Conservation (phyloP, 768 basidiomycete genomes). For the Clitopilus hobsonii region DNA sequence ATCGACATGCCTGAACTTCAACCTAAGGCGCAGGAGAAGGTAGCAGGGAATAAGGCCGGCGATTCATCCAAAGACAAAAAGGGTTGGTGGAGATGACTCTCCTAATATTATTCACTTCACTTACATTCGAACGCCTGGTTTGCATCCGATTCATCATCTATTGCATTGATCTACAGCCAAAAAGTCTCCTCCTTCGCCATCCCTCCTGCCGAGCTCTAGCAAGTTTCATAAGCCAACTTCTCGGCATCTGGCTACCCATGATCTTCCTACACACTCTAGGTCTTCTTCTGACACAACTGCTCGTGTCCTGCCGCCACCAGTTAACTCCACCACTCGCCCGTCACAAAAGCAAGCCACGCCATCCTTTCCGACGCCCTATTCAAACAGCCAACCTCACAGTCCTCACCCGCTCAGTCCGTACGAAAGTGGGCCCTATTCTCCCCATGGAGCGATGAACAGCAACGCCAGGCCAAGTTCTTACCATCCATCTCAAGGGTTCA, state of each 20-base stretch:
- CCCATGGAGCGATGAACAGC: not conserved
- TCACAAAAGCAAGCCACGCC: not conserved
- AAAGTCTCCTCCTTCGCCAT: not conserved
- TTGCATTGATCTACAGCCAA: constrained; percentile 2
- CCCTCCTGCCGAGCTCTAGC: not conserved
- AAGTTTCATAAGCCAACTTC: not conserved
- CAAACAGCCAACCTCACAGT: not conserved
- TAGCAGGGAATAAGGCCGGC: not conserved
- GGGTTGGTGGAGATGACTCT: constrained; percentile 28
- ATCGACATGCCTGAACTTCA: constrained; percentile 82
- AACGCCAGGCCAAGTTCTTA: not conserved
- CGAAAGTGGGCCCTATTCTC: not conserved
- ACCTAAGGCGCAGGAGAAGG: constrained; percentile 33
- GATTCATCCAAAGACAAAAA: constrained; percentile 26
- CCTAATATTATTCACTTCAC: too few species aligned
- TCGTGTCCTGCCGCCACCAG: not conserved
- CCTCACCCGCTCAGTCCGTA: not conserved
- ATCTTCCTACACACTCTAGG: not conserved
- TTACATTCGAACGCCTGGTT: too few species aligned
- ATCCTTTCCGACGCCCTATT: not conserved
- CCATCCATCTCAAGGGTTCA: not conserved
- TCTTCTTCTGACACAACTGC: not conserved
- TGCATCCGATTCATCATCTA: too few species aligned
- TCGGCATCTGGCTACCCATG: not conserved
- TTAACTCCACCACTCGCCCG: not conserved